These are phyloP conservation scores for Dipodascus albidus DNA, from an alignment of 805 yeast genomes.

Conservation along the genomic window DNA sequence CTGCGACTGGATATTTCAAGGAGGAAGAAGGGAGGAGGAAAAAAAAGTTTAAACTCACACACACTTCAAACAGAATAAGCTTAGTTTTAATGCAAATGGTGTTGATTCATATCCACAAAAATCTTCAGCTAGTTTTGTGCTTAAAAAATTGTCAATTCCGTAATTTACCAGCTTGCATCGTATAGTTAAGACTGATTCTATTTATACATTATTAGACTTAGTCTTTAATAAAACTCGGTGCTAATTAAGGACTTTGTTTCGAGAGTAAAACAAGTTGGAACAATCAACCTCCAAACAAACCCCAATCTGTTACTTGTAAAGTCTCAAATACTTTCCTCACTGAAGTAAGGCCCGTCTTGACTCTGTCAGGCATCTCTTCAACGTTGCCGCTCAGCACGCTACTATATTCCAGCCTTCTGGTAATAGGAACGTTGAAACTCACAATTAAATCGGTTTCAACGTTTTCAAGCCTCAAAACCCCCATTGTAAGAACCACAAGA, in stretches of 20 bases:
- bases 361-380: slow-evolving; percentile 12
- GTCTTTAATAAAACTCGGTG: too few species aligned
- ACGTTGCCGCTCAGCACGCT: slow-evolving; percentile 16
- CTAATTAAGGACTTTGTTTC: too few species aligned
- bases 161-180: too few species aligned
- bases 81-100: too few species aligned
- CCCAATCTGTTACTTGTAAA: slow-evolving; percentile 6
- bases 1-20: background rate
- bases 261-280: too few species aligned
- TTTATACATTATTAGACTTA: too few species aligned
- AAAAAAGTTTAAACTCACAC: background rate
- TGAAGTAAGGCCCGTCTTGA: background rate
- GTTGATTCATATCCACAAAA: too few species aligned
- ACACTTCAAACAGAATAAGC: background rate
- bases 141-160: too few species aligned
- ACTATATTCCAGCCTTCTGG: background rate
- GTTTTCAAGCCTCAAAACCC: slow-evolving; percentile 40
- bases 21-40: background rate
- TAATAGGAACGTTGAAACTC: slow-evolving; percentile 36
- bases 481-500: slow-evolving; percentile 41
- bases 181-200: too few species aligned
- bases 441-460: slow-evolving; percentile 51
- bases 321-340: slow-evolving; percentile 1
- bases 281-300: slow-evolving; percentile 5
- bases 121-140: too few species aligned